A percentile compares a stretch with the other conserved stretches of the same genome.
Conservation (phyloP, 345 rosid species). For the Lenwebbia sp. region DNA sequence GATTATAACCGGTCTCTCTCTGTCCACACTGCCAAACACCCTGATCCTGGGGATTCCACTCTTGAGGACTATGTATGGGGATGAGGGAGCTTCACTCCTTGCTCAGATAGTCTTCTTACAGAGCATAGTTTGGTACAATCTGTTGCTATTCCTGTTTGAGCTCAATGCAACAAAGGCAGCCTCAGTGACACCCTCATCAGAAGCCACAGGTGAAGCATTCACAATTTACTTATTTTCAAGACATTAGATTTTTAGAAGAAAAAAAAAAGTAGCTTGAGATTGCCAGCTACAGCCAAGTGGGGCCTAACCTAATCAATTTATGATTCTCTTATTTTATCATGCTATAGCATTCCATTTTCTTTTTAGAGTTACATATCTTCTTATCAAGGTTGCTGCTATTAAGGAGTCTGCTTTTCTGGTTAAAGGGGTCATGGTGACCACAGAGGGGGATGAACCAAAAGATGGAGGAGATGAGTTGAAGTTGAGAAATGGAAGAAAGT, state of each 20-base stretch:
- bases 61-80: constrained; percentile 62
- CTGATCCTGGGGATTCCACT: constrained; percentile 78
- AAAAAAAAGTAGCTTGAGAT: not conserved
- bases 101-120: constrained; percentile 75
- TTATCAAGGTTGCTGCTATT: not conserved
- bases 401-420: not conserved
- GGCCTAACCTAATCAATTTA: not conserved
- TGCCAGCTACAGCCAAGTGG: constrained; percentile 5
- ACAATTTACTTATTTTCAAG: not conserved
- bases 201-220: constrained; percentile 32
- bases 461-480: constrained; percentile 32
- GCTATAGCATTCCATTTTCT: not conserved
- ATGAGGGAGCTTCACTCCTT: constrained; percentile 38
- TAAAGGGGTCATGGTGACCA: constrained; percentile 18
- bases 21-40: constrained; percentile 76
- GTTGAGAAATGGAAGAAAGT: constrained; percentile 25
- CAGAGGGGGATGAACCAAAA: constrained; percentile 34
- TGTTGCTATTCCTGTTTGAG: constrained; percentile 70
- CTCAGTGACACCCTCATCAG: constrained; percentile 22
- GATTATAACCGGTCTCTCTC: constrained; percentile 62
- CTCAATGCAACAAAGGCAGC: constrained; percentile 36
- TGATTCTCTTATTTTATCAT: not conserved
- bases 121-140: constrained; percentile 74
- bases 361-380: not conserved
- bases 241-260: not conserved